These are phyloP conservation scores for Diaporthe destruens DNA, from an alignment of 2,329 filamentous ascomycete genomes.

Conservation along the genomic window DNA sequence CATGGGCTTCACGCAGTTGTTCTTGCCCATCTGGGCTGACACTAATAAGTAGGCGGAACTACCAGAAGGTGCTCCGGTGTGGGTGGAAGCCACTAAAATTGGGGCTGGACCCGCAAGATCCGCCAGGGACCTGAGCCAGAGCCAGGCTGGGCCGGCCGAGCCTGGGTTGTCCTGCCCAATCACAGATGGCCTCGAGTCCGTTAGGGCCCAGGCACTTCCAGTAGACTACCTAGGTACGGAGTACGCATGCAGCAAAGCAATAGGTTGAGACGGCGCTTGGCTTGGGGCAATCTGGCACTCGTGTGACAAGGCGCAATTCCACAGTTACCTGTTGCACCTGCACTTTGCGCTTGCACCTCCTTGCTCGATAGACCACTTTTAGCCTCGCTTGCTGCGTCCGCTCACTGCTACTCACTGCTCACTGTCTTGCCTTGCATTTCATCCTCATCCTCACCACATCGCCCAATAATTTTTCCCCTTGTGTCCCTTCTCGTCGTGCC, in stretches of 20 bases:
- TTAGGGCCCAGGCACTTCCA: constrained; percentile 5
- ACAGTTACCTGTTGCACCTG: constrained; percentile 7
- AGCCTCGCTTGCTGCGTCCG: constrained; percentile 20
- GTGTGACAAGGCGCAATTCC: constrained; percentile 32
- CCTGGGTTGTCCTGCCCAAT: not conserved
- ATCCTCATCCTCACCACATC: constrained; percentile 14
- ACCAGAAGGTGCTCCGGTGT: not conserved
- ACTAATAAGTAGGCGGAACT: no score
- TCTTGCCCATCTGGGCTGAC: no score
- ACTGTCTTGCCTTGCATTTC: constrained; percentile 24
- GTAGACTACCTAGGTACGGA: no score
- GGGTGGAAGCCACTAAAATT: constrained; percentile 12
- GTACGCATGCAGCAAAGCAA: not conserved
- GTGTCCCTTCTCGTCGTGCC: constrained; percentile 29
- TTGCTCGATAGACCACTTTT: constrained; percentile 29
- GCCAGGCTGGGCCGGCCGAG: constrained; percentile 19
- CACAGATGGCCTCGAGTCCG: not conserved
- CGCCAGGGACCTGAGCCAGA: not conserved
- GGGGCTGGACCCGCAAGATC: not conserved
- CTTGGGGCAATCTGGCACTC: constrained; percentile 34
- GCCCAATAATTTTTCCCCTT: constrained; percentile 11
- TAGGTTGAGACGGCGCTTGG: constrained; percentile 22
- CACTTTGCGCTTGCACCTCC: constrained; percentile 16
- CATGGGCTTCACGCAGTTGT: no score
- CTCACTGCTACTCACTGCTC: no score